Percentiles rank a stretch among this genome's conserved stretches.
phyloP scores from a whole-genome alignment of 1,284 basidiomycete genomes.

The Tranzscheliella williamsii region DNA sequence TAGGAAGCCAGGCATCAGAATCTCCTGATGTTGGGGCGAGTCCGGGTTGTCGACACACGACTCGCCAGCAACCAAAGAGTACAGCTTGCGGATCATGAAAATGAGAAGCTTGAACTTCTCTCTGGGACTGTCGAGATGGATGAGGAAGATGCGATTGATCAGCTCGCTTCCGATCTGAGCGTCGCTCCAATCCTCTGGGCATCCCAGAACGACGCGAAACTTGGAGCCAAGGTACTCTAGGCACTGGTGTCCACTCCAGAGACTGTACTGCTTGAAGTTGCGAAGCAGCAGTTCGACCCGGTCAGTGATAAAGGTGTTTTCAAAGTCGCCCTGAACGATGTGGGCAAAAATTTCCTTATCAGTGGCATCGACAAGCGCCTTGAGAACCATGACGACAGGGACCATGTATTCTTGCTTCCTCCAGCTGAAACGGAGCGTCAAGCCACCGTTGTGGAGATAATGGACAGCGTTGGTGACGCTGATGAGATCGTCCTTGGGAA shows the following conservation, averaged over 20 bases:
- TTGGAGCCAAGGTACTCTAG: constrained; percentile 96
- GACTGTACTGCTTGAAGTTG: constrained; percentile 79
- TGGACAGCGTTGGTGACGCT: constrained; percentile 85
- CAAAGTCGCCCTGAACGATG: constrained; percentile 95
- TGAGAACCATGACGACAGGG: constrained; percentile 94
- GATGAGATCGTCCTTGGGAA: constrained; percentile 65
- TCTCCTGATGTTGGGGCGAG: constrained; percentile 98
- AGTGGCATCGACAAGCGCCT: constrained; percentile 84
- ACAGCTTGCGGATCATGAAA: constrained; percentile 97
- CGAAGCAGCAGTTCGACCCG: constrained; percentile 96
- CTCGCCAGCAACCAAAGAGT: constrained; percentile 84
- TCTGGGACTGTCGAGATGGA: constrained; percentile 83
- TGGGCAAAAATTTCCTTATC: constrained; percentile 98
- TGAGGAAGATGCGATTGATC: constrained; percentile 82
- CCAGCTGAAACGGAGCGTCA: constrained; percentile 95
- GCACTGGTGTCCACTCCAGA: constrained; percentile 90
- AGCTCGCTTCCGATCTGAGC: constrained; percentile 80
- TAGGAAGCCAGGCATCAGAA: constrained; percentile 87
- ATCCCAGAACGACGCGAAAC: constrained; percentile 86
- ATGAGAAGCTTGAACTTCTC: constrained; percentile 97
- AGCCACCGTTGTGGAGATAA: constrained; percentile 93
- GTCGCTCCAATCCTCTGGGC: constrained; percentile 93
- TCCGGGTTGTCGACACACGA: constrained; percentile 96
- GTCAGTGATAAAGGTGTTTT: constrained; percentile 96
- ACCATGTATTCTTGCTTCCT: constrained; percentile 99